Conservation (phyloP, 176 grass and related monocot species). For the Zoysia japonica region DNA sequence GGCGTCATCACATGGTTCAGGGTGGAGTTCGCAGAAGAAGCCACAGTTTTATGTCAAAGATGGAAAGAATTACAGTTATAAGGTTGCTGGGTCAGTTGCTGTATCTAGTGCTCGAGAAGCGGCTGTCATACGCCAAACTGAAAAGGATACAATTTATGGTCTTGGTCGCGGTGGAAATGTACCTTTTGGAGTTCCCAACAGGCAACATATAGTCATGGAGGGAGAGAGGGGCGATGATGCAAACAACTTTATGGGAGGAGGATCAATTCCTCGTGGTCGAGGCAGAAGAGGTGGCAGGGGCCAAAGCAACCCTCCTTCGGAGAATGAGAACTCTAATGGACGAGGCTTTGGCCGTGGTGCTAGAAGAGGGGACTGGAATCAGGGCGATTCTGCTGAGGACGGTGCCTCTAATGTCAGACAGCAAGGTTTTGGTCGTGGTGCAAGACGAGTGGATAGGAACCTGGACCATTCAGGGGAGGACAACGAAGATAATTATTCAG, state of each 20-base stretch:
- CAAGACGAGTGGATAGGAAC: constrained; percentile 42
- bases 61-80: constrained; percentile 98
- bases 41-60: constrained; percentile 93
- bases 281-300: constrained; percentile 49
- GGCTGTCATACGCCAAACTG: constrained; percentile 48
- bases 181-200: constrained; percentile 58
- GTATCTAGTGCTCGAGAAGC: constrained; percentile 80
- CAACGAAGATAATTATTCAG: constrained; percentile 24
- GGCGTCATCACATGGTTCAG: constrained; percentile 49
- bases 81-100: constrained; percentile 80
- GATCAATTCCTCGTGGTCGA: constrained; percentile 39
- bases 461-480: constrained; percentile 33
- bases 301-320: constrained; percentile 23
- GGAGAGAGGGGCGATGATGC: constrained; percentile 31
- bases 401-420: constrained; percentile 27
- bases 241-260: constrained; percentile 51
- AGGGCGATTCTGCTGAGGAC: constrained; percentile 12
- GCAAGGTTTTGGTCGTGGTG: constrained; percentile 47
- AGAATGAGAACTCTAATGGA: constrained; percentile 1
- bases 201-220: constrained; percentile 48
- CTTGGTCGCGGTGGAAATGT: constrained; percentile 92
- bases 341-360: constrained; percentile 44
- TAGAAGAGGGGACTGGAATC: constrained; percentile 44
- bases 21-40: constrained; percentile 83
- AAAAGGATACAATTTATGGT: constrained; percentile 84